phyloP scores from a whole-genome alignment of 495 filamentous ascomycete species.

The Physcia stellaris region DNA sequence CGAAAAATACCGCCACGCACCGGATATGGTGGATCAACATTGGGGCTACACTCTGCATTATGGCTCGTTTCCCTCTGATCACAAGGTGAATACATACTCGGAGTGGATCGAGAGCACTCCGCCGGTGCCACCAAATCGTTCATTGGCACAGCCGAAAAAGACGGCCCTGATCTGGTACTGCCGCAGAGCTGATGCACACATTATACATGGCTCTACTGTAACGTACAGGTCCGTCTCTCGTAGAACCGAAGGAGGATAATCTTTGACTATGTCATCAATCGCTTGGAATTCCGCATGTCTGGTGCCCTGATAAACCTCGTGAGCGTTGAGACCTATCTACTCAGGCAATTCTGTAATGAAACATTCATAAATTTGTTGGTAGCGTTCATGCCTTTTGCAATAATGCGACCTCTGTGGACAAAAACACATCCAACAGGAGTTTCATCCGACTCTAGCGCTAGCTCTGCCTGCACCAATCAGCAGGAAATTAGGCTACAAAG shows the following conservation, averaged over 20 bases:
- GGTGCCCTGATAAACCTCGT: no score
- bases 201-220: slow-evolving; percentile 93
- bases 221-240: slow-evolving; percentile 74
- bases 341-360: not conserved
- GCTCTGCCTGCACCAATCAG: slow-evolving; percentile 43
- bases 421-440: slow-evolving; percentile 95
- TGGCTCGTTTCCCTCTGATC: not conserved
- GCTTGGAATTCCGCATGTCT: slow-evolving; percentile 90
- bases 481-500: no score
- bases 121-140: slow-evolving; percentile 89
- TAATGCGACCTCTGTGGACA: slow-evolving; percentile 56
- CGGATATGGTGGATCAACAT: slow-evolving; percentile 58
- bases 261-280: slow-evolving; percentile 46
- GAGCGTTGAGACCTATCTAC: not conserved
- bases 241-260: slow-evolving; percentile 46
- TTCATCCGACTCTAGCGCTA: slow-evolving; percentile 69
- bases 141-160: slow-evolving; percentile 90
- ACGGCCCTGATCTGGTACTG: slow-evolving; percentile 73
- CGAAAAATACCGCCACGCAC: slow-evolving; percentile 72
- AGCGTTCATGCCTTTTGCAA: slow-evolving; percentile 86
- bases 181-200: slow-evolving; percentile 88
- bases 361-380: slow-evolving; percentile 78
- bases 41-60: slow-evolving; percentile 21
- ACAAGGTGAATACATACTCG: slow-evolving; percentile 33
- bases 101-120: slow-evolving; percentile 78